Evolutionary conservation across 2,329 filamentous ascomycete genomes (phyloP).

Genomic region (Bipolaris cookei): DNA sequence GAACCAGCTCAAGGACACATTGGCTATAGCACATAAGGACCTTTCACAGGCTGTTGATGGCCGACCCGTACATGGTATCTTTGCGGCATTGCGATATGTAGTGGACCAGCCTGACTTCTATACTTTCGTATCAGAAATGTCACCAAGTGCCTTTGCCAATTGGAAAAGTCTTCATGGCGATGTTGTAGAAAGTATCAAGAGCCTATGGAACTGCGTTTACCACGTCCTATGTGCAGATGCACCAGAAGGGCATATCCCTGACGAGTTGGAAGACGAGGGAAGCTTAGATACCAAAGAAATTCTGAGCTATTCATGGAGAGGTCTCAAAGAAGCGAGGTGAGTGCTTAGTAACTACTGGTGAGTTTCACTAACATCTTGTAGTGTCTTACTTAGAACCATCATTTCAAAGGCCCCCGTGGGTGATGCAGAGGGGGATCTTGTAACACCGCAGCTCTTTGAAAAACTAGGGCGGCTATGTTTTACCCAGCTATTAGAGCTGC

Average conservation of each 20-base stretch:
- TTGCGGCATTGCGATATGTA: slow-evolving; percentile 57
- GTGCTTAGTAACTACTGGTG: slow-evolving; percentile 4
- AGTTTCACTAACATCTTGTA: slow-evolving; percentile 47
- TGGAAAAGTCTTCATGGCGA: slow-evolving; percentile 58
- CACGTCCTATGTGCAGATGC: slow-evolving; percentile 89
- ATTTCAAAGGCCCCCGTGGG: slow-evolving; percentile 49
- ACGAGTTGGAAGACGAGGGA: slow-evolving; percentile 74
- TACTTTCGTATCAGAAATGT: slow-evolving; percentile 16
- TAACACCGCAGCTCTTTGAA: slow-evolving; percentile 61
- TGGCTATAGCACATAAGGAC: slow-evolving; percentile 67
- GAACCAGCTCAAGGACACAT: slow-evolving; percentile 67
- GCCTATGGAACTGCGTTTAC: slow-evolving; percentile 79
- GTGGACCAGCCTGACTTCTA: slow-evolving; percentile 52
- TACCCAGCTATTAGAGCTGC: slow-evolving; percentile 77
- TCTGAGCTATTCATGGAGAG: slow-evolving; percentile 92
- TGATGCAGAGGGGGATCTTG: slow-evolving; percentile 22
- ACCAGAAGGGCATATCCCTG: slow-evolving; percentile 83
- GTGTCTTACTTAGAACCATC: slow-evolving; percentile 68
- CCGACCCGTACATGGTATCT: slow-evolving; percentile 55
- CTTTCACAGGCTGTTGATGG: slow-evolving; percentile 65
- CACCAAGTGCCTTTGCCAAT: slow-evolving; percentile 14
- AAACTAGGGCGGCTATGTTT: slow-evolving; percentile 77
- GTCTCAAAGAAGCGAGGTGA: slow-evolving; percentile 91
- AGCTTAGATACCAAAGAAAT: slow-evolving; percentile 85
- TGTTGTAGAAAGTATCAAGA: slow-evolving; percentile 65